Evolutionary conservation across 345 rosid species (phyloP).

Genomic region (Populus ilicifolia): DNA sequence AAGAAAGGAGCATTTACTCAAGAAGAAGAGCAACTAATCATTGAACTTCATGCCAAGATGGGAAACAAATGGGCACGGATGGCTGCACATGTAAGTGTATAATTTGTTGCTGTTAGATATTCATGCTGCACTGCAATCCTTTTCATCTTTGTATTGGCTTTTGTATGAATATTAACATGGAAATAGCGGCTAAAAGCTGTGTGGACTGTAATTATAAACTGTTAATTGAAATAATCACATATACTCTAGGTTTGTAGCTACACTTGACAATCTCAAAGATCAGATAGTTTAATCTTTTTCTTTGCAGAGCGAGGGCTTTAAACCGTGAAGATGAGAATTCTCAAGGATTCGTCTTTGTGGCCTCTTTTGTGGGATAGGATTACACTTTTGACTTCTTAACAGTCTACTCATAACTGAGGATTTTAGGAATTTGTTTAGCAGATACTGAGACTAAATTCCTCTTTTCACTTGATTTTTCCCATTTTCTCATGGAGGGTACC

Average conservation of each 20-base stretch:
- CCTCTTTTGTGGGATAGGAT: not conserved
- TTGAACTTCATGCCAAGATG: conserved; percentile 87
- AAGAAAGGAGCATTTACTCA: conserved; percentile 95
- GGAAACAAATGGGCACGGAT: conserved; percentile 99
- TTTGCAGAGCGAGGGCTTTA: not conserved
- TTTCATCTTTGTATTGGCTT: not conserved
- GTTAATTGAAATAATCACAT: not conserved
- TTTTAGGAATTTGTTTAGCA: not conserved
- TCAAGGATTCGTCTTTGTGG: not conserved
- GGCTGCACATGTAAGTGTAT: conserved; percentile 83
- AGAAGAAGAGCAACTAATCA: conserved; percentile 84
- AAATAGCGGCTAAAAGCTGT: not conserved
- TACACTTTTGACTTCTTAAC: not conserved
- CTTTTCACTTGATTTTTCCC: too few relatives aligned
- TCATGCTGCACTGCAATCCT: not conserved
- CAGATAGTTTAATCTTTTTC: not conserved
- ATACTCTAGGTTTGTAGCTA: not conserved
- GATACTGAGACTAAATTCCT: too few relatives aligned
- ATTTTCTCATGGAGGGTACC: too few relatives aligned
- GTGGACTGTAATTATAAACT: not conserved
- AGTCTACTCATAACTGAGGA: not conserved
- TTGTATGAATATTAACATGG: not conserved
- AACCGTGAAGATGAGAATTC: not conserved
- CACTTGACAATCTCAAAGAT: not conserved
- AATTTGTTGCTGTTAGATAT: not conserved